phyloP scores from a whole-genome alignment of 495 filamentous ascomycete species.

The Sabuloglossum arenarium region DNA sequence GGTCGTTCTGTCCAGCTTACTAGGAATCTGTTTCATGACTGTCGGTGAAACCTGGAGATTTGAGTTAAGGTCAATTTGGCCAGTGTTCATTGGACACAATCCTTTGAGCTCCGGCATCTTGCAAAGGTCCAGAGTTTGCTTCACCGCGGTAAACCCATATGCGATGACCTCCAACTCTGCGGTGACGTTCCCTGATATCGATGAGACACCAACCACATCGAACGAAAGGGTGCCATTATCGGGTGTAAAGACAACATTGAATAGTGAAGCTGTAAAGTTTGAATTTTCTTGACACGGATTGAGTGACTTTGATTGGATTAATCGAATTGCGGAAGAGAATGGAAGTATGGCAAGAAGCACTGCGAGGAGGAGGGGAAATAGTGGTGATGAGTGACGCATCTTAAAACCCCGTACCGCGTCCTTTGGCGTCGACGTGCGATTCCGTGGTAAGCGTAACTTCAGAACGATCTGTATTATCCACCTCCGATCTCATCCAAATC shows the following conservation, averaged over 20 bases:
- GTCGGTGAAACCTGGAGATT: slow-evolving; percentile 35
- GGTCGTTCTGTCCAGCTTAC: slow-evolving; percentile 19
- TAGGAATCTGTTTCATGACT: slow-evolving; percentile 45
- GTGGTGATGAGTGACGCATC: not conserved
- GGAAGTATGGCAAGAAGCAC: slow-evolving; percentile 20
- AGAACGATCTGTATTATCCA: not conserved
- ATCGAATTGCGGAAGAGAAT: slow-evolving; percentile 15
- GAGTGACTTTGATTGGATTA: slow-evolving; percentile 55
- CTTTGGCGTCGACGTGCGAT: slow-evolving; percentile 1
- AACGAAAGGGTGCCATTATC: slow-evolving; percentile 49
- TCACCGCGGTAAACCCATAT: slow-evolving; percentile 56
- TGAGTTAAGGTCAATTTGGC: slow-evolving; percentile 55
- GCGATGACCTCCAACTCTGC: slow-evolving; percentile 59
- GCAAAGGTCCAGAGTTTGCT: slow-evolving; percentile 57
- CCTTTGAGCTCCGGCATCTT: slow-evolving; percentile 34
- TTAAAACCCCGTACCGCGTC: not conserved
- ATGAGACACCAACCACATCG: slow-evolving; percentile 63
- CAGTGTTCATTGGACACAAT: slow-evolving; percentile 84
- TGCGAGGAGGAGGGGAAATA: slow-evolving; percentile 5
- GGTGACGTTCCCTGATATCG: slow-evolving; percentile 64
- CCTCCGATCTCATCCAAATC: not conserved
- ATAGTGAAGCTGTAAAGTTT: slow-evolving; percentile 62
- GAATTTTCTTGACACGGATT: slow-evolving; percentile 59
- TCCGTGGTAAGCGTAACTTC: not conserved
- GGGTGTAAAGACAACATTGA: slow-evolving; percentile 64